Base-by-base conservation (phyloP, 371 early-diverging fungal genomes). In the Syncephalastrum contaminatum region DNA sequence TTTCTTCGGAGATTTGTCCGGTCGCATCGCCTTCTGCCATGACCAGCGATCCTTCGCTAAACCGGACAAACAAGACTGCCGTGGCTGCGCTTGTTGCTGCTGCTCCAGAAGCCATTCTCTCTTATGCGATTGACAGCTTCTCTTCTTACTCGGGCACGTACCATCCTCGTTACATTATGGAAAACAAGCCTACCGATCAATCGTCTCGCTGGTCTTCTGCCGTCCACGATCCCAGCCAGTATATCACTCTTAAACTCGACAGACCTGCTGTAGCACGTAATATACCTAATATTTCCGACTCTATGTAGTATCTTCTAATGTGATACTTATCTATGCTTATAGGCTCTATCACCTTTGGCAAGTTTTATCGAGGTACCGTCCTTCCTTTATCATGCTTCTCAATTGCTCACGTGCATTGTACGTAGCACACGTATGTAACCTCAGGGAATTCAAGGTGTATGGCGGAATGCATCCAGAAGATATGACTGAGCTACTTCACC, bases 381-480 rank as follows among this genome's bases (percentile, higher is more conserved):
- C 3, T 39, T 14, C 21, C 83, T 66, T 87, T 75, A 92, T 44
- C 18, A 41, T 30, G 27, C 21, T 7, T 27, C 20, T 36, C 3
- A 21, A 57, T 36, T 8, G 20, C 45, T 49, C 18, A 46, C 20
- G 42, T 42, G n/a, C 22, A 21, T 21, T 53, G n/a, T 56, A 47
- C 22, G 20, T 41, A 85, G 90, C 87, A 1, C 99, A 99, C 72
- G 95, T 96, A 14, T 98, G 97, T 74, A 99, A 97, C 66, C 67
- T 99, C 22, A 95, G 93, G 60, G 96, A 97, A 73, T 96, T 97
- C 81, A 95, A 93, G 68, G 89, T 98, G 7, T 95, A 71, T 67
- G 95, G 92, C 43, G 94, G 95, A 4, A 73, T 93, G 73, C 67
- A 85, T 2, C 82, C 83, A 19, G 84, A 88, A 52, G 84, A 88